Evolutionary conservation across 768 basidiomycete genomes (phyloP).

Genomic region (Amanita jacksonii): DNA sequence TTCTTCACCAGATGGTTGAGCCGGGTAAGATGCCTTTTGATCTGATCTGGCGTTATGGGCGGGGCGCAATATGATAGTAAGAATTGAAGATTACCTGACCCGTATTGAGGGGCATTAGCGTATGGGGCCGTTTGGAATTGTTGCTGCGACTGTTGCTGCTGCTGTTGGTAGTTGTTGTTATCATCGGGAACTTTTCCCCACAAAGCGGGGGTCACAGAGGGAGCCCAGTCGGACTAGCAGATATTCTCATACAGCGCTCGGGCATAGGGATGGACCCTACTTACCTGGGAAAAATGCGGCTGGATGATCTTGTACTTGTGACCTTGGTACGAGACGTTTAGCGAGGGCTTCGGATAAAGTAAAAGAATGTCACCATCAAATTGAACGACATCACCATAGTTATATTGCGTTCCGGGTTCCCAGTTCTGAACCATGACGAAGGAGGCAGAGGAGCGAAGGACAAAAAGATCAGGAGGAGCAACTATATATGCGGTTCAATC

Average conservation of each 20-base stretch:
- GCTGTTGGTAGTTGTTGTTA: conserved; percentile 6
- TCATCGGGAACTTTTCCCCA: conserved; percentile 46
- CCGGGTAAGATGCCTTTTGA: conserved; percentile 14
- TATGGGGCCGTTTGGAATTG: conserved; percentile 16
- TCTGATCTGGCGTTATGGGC: conserved; percentile 3
- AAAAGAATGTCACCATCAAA: conserved; percentile 35
- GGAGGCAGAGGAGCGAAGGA: background rate
- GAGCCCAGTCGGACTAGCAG: conserved; percentile 58
- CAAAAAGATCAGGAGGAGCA: background rate
- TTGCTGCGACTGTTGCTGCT: conserved; percentile 16
- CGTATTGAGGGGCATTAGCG: conserved; percentile 9
- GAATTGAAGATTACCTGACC: conserved; percentile 9
- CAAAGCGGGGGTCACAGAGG: conserved; percentile 49
- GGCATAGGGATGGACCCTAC: background rate
- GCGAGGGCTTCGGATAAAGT: background rate
- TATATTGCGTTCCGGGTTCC: conserved; percentile 58
- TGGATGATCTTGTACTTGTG: conserved; percentile 61
- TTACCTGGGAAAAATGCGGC: conserved; percentile 59
- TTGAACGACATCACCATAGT: conserved; percentile 40
- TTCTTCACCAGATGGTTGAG: conserved; percentile 10
- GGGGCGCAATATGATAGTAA: no score
- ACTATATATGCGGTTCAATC: background rate
- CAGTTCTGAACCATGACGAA: conserved; percentile 23
- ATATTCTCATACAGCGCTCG: background rate
- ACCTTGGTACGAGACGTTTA: conserved; percentile 23